Evolutionary conservation across 2,329 filamentous ascomycete genomes (phyloP), one percentile per base, ranked within the genome.

Genomic region (Trichophyton simii): DNA sequence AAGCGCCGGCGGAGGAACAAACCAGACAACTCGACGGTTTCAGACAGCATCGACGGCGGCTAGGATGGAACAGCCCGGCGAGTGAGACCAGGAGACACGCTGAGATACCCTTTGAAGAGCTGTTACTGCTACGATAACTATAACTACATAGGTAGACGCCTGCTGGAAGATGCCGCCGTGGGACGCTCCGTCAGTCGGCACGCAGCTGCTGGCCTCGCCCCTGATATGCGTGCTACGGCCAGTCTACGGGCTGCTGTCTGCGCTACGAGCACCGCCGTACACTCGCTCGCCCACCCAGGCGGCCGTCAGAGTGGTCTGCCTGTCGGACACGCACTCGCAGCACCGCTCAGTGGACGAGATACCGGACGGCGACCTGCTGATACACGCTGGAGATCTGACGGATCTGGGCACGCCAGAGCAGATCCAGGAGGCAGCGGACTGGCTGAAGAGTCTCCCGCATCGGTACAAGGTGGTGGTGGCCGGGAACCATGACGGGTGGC

Each of bases 401-500:
- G 85, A 89, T 67, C 77, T 78, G 22, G 92, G 92, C 44, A 87
- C 84, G 7, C 80, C 83, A 0, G 77, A 78, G 11, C 87, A 90
- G 64, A 85, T 97, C 61, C 90, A 96, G 76, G 78, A 76, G n/a
- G 87, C 94, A 68, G 79, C 96, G 50, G 83, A 95, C 76, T 96
- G 90, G 90, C 79, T 96, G 11, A 81, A 79, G 55, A 77, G 78
- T 2, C 81, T 91, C 6, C 88, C 89, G 0, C 90, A 96, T 69
- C 75, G 76, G 41, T 82, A 95, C 72, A 95, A 96, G 73, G 79
- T 96, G 25, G 82, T 91, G 41, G 84, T 97, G 36, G 84, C 85
- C 36, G 92, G 92, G 0, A 96, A 96, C 71, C 92, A 96, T 72
- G 92, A 96, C 70, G 86, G 84, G 68, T 95, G 84, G 77, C 87